These are phyloP conservation scores for Pichia sp. DNA, from an alignment of 1,139 yeast genomes.

Conservation along the genomic window DNA sequence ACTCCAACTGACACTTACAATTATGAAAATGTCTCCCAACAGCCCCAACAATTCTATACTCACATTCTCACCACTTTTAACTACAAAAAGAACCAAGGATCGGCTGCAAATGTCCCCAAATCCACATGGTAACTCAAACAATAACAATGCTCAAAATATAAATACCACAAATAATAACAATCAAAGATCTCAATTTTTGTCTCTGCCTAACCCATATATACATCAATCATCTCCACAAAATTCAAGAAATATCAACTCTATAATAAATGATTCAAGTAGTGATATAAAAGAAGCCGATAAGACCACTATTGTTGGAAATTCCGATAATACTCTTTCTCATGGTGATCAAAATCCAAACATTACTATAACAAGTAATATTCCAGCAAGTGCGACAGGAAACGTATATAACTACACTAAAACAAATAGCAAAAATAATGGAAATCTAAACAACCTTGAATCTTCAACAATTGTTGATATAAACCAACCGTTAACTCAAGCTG, in stretches of 20 bases:
- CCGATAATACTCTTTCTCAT: not conserved
- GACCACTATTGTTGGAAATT: not conserved
- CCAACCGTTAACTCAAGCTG: constrained; percentile 68
- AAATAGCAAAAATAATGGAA: not conserved
- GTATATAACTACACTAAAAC: not conserved
- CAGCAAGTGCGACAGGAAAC: not conserved
- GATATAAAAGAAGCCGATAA: not conserved
- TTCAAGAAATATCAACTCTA: constrained; percentile 1
- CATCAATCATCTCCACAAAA: constrained; percentile 18
- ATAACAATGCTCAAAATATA: constrained; percentile 13
- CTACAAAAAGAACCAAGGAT: constrained; percentile 39
- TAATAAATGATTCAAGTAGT: constrained; percentile 3
- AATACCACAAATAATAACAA: not conserved
- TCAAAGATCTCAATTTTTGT: constrained; percentile 2
- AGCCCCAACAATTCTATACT: constrained; percentile 52
- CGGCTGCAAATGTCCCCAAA: constrained; percentile 53
- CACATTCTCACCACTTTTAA: constrained; percentile 54
- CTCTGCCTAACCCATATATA: constrained; percentile 11
- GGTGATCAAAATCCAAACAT: not conserved
- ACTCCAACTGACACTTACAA: not conserved
- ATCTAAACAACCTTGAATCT: constrained; percentile 7
- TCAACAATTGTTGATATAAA: constrained; percentile 17
- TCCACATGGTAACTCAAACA: constrained; percentile 31
- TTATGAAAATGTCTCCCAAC: constrained; percentile 22
- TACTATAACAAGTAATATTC: not conserved